Evolutionary conservation across 2,329 filamentous ascomycete species (phyloP).

Genomic region (Fusarium proliferatum): DNA sequence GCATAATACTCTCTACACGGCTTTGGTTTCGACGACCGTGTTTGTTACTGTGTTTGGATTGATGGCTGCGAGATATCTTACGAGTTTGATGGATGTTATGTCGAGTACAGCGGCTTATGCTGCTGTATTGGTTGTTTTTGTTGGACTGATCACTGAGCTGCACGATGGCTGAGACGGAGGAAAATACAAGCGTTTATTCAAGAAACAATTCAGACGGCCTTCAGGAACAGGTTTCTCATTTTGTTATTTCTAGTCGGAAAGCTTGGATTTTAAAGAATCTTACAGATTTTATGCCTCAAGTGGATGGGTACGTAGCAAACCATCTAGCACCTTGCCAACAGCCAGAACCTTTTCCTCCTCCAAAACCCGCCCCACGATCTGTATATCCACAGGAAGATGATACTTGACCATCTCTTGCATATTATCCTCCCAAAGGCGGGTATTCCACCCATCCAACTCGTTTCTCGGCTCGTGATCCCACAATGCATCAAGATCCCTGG

Average conservation of each 20-base stretch:
- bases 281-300: not conserved
- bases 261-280: not conserved
- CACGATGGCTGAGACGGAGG: not conserved
- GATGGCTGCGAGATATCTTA: not conserved
- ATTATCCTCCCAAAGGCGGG: slow-evolving; percentile 13
- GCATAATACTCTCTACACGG: not conserved
- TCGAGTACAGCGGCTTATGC: slow-evolving; percentile 3
- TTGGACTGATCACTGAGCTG: not conserved
- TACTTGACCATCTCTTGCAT: not conserved
- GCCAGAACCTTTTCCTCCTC: slow-evolving; percentile 34
- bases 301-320: not conserved
- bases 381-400: slow-evolving; percentile 19
- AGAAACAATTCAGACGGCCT: not conserved
- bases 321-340: slow-evolving; percentile 18
- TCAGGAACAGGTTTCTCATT: rapidly evolving
- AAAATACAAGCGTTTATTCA: rapidly evolving
- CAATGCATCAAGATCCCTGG: not conserved
- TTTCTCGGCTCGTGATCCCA: slow-evolving; percentile 14
- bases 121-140: not conserved
- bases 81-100: not conserved
- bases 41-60: not conserved
- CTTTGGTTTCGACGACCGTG: not conserved
- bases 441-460: slow-evolving; percentile 19
- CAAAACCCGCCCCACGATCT: slow-evolving; percentile 17
- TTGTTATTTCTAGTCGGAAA: not conserved